Evolutionary conservation across 495 filamentous ascomycete genomes (phyloP).

Genomic region (Sabuloglossum arenarium): DNA sequence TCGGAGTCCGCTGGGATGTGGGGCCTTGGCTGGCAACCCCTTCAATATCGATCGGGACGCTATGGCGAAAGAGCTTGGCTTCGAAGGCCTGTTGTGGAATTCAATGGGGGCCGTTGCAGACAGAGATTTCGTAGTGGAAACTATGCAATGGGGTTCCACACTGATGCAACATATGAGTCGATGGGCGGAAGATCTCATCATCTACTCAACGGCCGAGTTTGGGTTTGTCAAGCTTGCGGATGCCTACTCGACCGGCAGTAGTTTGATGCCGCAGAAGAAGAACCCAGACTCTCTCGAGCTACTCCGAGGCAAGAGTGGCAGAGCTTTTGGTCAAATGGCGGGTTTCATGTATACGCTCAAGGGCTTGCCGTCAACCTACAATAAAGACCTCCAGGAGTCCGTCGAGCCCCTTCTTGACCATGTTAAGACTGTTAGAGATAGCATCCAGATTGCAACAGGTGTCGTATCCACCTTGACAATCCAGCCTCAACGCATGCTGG

Average conservation of each 20-base stretch:
- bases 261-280: conserved; percentile 85
- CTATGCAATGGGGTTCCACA: conserved; percentile 70
- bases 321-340: conserved; percentile 73
- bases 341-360: conserved; percentile 80
- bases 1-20: conserved; percentile 57
- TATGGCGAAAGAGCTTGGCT: conserved; percentile 78
- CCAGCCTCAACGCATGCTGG: conserved; percentile 54
- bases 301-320: conserved; percentile 66
- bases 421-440: conserved; percentile 70
- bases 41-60: conserved; percentile 77
- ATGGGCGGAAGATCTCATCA: conserved; percentile 78
- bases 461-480: conserved; percentile 44
- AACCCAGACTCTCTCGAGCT: conserved; percentile 63
- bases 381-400: conserved; percentile 86
- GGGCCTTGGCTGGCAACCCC: conserved; percentile 75
- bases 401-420: conserved; percentile 76
- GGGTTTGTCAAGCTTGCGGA: conserved; percentile 68
- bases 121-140: conserved; percentile 79
- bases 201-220: conserved; percentile 69
- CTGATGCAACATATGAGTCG: conserved; percentile 76
- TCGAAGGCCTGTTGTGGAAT: conserved; percentile 64
- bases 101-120: conserved; percentile 67
- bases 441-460: conserved; percentile 72
- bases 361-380: conserved; percentile 76
- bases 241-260: conserved; percentile 67